phyloP scores from a whole-genome alignment of 2,329 filamentous ascomycete genomes.

The Anthostomella pinea region DNA sequence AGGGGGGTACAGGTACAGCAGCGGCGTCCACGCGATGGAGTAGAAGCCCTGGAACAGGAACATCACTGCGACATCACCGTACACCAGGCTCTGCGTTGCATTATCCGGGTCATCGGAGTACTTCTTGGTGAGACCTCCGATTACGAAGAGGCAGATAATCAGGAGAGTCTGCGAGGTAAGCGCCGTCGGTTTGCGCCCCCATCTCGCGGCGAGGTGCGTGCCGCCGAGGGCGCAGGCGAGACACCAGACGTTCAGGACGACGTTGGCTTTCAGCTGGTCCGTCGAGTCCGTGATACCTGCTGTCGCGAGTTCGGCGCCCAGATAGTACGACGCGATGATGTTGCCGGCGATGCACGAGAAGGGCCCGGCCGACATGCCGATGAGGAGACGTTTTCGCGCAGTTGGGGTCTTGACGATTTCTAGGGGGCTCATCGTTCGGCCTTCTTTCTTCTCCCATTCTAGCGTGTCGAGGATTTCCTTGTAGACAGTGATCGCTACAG shows the following conservation, averaged over 20 bases:
- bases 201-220: conserved; percentile 39
- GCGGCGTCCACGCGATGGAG: conserved; percentile 47
- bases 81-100: conserved; percentile 26
- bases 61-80: conserved; percentile 37
- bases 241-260: conserved; percentile 51
- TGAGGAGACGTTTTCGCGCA: conserved; percentile 37
- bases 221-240: conserved; percentile 40
- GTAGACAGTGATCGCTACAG: conserved; percentile 37
- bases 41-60: conserved; percentile 53
- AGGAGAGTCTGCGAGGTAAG: conserved; percentile 37
- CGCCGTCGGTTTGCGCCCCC: conserved; percentile 45
- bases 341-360: conserved; percentile 37
- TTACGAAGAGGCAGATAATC: conserved; percentile 46
- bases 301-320: conserved; percentile 37
- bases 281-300: conserved; percentile 39
- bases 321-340: conserved; percentile 40
- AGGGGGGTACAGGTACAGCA: conserved; percentile 46
- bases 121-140: conserved; percentile 47
- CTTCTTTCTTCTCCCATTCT: conserved; percentile 42
- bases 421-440: conserved; percentile 35
- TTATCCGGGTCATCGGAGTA: conserved; percentile 29
- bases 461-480: conserved; percentile 44
- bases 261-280: conserved; percentile 42
- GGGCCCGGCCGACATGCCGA: conserved; percentile 35
- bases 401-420: conserved; percentile 37